Percentiles rank a stretch among this genome's conserved stretches.
phyloP scores from a whole-genome alignment of 2,329 filamentous ascomycete species.

The Dactylellina drechsleri region DNA sequence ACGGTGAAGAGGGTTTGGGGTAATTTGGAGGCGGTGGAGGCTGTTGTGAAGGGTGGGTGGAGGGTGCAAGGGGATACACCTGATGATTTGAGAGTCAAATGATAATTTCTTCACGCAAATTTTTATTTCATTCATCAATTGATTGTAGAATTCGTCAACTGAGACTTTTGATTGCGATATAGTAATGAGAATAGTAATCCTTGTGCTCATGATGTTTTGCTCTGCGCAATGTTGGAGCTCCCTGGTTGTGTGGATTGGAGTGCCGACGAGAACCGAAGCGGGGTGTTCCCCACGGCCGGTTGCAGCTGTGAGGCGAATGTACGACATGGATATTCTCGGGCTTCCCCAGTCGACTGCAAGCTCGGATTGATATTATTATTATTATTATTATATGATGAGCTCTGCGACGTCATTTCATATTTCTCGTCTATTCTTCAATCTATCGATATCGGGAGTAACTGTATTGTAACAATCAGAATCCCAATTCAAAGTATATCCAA shows the following conservation, averaged over 20 bases:
- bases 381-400: not conserved
- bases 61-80: slow-evolving; percentile 68
- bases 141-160: not conserved
- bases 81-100: slow-evolving; percentile 61
- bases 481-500: not conserved
- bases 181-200: not conserved
- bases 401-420: slow-evolving; percentile 16
- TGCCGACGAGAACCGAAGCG: slow-evolving; percentile 48
- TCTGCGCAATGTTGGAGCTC: too few relatives aligned
- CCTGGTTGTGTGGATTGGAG: not conserved
- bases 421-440: not conserved
- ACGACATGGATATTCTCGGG: slow-evolving; percentile 19
- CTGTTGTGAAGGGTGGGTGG: slow-evolving; percentile 68
- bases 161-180: not conserved
- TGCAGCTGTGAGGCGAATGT: not conserved
- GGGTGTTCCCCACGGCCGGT: not conserved
- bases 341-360: not conserved
- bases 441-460: not conserved
- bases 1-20: slow-evolving; percentile 64
- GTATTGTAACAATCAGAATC: not conserved
- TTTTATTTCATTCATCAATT: too few relatives aligned
- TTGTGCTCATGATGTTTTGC: not conserved
- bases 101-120: not conserved
- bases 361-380: not conserved
- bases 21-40: slow-evolving; percentile 65